Evolutionary conservation across 225 moss, liverwort and hornwort species (phyloP), one percentile per base, ranked within the genome.

Genomic region (Antitrichia curtipendula): DNA sequence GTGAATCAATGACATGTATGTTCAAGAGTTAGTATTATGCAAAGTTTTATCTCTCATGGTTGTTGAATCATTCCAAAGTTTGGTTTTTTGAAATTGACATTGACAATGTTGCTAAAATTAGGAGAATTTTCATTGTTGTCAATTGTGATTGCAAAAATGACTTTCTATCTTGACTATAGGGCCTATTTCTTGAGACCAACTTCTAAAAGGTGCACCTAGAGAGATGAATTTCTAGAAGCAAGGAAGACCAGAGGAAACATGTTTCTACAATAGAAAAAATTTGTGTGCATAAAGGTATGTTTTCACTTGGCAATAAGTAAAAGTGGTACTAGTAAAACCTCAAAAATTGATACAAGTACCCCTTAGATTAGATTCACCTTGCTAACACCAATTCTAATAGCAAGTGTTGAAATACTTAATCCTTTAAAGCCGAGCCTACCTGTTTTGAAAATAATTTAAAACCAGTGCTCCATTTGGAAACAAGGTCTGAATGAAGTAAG

Each of bases 181-280:
- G 8, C 1, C 47, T 22, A 50, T 22, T 75, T 53, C 9, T 36
- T 9, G 0, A 75, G 3, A 34, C 20, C 52, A 52, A 75, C 1
- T 75, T 17, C 1, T 1, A 20, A 32, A 13, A 1, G 7, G 4
- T 23, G 8, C 6, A 21, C 5, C 3, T 52, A 13, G 1, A 52
- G 52, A 22, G 8, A 52, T 34, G 8, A 75, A 52, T 34, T 52
- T 34, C 13, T 34, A 52, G 0, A 36, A 0, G 8, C 5, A 75
- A 36, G 16, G 71, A 28, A 72, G 71, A 73, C 2, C 1, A 18
- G 1, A 24, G 0, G 3, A 53, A 23, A 9, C 6, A 7, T n/a
- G 24, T 15, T 53, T 16, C 16, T 76, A 54, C 4, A 9, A 15
- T 0, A 16, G 0, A 36, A 2, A 16, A n/a, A n/a, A n/a, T 15